phyloP scores from a whole-genome alignment of 441 rosid species.

The Euphorbia schlechtendalii region DNA sequence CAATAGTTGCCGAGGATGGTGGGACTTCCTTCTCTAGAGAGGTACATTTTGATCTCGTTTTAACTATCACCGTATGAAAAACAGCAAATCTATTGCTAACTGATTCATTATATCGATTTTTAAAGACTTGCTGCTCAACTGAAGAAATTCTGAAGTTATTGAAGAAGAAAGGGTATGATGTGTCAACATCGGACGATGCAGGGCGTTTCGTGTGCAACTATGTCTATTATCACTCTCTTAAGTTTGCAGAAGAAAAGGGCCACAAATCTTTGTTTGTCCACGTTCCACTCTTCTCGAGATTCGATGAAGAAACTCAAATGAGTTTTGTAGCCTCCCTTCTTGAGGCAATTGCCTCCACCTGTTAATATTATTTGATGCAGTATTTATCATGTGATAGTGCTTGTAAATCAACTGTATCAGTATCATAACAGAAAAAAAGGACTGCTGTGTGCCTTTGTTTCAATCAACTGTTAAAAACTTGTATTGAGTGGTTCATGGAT shows the following conservation, averaged over 20 bases:
- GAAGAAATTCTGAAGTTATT: slow-evolving; percentile 43
- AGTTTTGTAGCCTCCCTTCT: slow-evolving; percentile 54
- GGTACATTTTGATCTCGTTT: slow-evolving; percentile 31
- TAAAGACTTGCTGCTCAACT: slow-evolving; percentile 60
- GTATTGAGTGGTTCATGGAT: background rate
- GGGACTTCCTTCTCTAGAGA: slow-evolving; percentile 44
- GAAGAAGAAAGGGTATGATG: slow-evolving; percentile 58
- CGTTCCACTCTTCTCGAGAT: slow-evolving; percentile 65
- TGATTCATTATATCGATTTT: background rate
- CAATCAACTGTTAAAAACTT: background rate
- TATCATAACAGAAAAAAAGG: background rate
- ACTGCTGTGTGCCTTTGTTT: background rate
- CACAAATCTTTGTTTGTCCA: slow-evolving; percentile 70
- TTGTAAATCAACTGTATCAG: slow-evolving; percentile 11
- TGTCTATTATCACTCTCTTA: slow-evolving; percentile 73
- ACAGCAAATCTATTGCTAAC: no score
- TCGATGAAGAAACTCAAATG: slow-evolving; percentile 76
- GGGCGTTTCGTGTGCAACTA: slow-evolving; percentile 89
- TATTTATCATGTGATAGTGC: slow-evolving; percentile 14
- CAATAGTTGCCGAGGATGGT: slow-evolving; percentile 62
- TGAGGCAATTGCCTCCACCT: slow-evolving; percentile 64
- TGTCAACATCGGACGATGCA: slow-evolving; percentile 66
- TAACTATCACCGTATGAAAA: no score
- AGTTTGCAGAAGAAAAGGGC: slow-evolving; percentile 64
- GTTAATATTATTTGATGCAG: slow-evolving; percentile 24